Base-by-base conservation (phyloP, 2,329 filamentous ascomycete species). In the Mariannaea sp. region DNA sequence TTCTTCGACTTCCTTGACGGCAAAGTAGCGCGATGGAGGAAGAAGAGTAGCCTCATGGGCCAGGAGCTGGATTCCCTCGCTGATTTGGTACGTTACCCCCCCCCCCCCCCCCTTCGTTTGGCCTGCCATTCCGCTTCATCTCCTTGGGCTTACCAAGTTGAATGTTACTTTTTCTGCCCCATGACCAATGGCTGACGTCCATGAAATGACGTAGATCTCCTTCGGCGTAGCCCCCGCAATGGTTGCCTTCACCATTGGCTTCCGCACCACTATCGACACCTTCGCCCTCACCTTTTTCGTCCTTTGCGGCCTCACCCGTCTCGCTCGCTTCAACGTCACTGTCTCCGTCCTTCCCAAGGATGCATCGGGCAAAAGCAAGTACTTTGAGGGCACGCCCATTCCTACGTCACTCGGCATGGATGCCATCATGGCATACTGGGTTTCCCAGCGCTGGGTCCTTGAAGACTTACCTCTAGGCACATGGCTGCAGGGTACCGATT, bases 1-100 rank as follows among this genome's bases (percentile, higher is more conserved):
- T 97, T 97, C 78, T 97, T 97, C 73, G 94, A 99, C 74, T 95
- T 96, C 70, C 91, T 97, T 81, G 94, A 99, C 73, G 94, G 94
- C 69, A 94, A 92, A 71, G 92, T 99, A 50, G 94, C 94, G 59
- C 82, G 94, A 61, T 97, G 94, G 94, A 86, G 94, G 71, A 88
- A 91, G 76, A 99, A 97, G 86, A 94, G 90, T 67, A 95, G 90
- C 66, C 80, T 99, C 70, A 97, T 99, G 93, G 94, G 94, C 10
- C 93, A 97, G 74, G 94, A 99, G 75, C 79, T 99, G 50, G 94
- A 99, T 73, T 97, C 93, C 6, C 80, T 99, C 41, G 94, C 94
- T 49, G 94, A 99, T 71, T 73, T 99, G 79, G 92, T 96, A 87
- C 22, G 83, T 55, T 16, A 36, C 7, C 39, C 39, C 13, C 42